phyloP scores from a whole-genome alignment of 192 early-diverging fungal genomes.

The Backusella psychrophila region DNA sequence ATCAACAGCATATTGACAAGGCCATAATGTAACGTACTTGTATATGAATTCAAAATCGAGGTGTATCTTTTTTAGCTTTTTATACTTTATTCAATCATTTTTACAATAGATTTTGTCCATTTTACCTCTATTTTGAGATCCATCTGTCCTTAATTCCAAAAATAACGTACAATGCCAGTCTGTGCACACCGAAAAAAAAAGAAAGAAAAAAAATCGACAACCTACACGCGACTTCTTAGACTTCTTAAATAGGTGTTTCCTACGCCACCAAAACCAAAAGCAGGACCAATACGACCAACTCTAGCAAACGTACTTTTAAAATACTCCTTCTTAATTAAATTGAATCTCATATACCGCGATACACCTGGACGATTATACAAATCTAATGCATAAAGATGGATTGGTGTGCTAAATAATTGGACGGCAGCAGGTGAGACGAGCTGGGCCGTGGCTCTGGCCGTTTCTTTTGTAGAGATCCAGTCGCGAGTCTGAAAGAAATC shows the following conservation, averaged over 20 bases:
- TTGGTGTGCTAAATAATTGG: slow-evolving; percentile 38
- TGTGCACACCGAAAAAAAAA: too few species aligned
- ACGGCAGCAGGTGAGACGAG: slow-evolving; percentile 34
- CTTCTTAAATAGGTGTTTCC: slow-evolving; percentile 33
- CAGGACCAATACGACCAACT: slow-evolving; percentile 40
- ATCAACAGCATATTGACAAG: too few species aligned
- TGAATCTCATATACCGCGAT: background rate
- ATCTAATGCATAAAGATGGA: slow-evolving; percentile 46
- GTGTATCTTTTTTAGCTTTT: too few species aligned
- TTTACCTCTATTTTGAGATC: too few species aligned
- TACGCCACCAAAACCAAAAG: slow-evolving; percentile 45
- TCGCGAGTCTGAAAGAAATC: background rate
- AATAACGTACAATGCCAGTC: too few species aligned
- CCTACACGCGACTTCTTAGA: background rate
- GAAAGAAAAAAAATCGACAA: background rate
- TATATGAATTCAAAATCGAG: too few species aligned
- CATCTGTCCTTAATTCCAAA: too few species aligned
- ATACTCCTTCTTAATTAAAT: slow-evolving; percentile 30
- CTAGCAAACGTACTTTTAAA: slow-evolving; percentile 38
- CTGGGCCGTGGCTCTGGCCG: slow-evolving; percentile 18
- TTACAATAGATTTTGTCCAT: too few species aligned
- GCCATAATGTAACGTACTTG: too few species aligned
- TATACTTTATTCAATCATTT: too few species aligned
- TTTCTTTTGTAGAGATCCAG: background rate
- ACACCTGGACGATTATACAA: slow-evolving; percentile 35